Evolutionary conservation across 352 stramenopile species (phyloP), one percentile per base, ranked within the genome.

Genomic region (Phytophthora tentaculata): DNA sequence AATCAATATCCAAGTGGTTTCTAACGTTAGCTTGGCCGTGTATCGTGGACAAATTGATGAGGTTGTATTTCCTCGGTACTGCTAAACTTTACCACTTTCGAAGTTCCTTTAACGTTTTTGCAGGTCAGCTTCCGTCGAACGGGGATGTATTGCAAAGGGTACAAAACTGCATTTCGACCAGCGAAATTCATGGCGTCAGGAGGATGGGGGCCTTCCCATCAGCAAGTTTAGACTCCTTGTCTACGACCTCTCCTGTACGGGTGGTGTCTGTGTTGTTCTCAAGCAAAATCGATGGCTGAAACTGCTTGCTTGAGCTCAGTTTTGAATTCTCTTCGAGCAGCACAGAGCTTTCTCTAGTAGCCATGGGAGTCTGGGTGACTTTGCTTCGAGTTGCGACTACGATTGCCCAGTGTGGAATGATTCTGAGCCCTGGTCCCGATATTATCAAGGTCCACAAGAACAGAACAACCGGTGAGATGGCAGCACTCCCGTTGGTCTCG

Each of bases 381-480:
- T 37, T 61, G 22, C 67, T 74, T 29, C 43, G 50, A 6, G 60
- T 74, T 17, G 45, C 41, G 47, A 74, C 67, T 32, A 29, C 61
- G 5, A 55, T 74, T 47, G 49, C 55, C 16, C 55, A 69, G 17
- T 53, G 66, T 45, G 54, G 52, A 17, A 61, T 74, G 47, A 52
- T 58, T 5, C 19, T 74, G 20, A 74, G 67, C 29, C 67, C 67
- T 3, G 29, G 44, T 8, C 69, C 69, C 5, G 60, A 64, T 16
- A 60, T 74, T 16, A 12, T 39, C 49, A 67, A 67, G 12, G 26
- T 68, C 10, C 50, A 63, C 47, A 66, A 60, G 19, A 32, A 44
- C 12, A 73, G 67, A 41, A 67, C 44, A 14, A 67, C 64, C 0
- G 69, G 69, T 10, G 54, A 60, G 20, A 67, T 73, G 64, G 23